These are phyloP conservation scores for Clarkia xantiana DNA, from an alignment of 345 rosid genomes.

Conservation along the genomic window DNA sequence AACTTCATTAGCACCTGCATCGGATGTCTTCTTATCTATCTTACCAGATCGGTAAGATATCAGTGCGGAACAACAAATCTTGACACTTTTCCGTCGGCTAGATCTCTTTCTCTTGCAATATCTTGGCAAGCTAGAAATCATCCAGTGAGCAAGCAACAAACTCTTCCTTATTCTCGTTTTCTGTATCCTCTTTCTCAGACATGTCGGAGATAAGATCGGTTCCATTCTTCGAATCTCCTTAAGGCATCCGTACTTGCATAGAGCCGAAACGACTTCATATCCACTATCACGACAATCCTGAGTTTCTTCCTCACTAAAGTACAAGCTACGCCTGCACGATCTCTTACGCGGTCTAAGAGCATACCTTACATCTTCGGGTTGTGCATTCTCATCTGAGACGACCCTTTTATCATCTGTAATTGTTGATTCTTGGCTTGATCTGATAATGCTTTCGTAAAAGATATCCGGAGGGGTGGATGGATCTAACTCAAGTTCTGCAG, in stretches of 20 bases:
- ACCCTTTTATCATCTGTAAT: too few species aligned
- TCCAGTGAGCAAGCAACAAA: not conserved
- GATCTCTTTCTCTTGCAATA: constrained; percentile 9
- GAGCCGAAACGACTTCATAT: not conserved
- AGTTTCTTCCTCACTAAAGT: not conserved
- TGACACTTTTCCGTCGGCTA: constrained; percentile 8
- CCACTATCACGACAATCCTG: too few species aligned
- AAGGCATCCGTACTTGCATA: not conserved
- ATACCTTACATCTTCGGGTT: too few species aligned
- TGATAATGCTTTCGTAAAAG: too few species aligned
- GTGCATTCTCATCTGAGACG: too few species aligned
- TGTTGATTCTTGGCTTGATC: too few species aligned
- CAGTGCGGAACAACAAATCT: not conserved
- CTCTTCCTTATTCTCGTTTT: not conserved
- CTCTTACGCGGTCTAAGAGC: too few species aligned
- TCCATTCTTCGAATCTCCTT: not conserved
- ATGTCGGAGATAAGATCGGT: not conserved
- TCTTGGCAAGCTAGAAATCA: not conserved
- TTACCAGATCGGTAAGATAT: not conserved
- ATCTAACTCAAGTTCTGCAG: too few species aligned
- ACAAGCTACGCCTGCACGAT: constrained; percentile 4
- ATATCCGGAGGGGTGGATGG: too few species aligned
- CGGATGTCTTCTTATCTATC: not conserved
- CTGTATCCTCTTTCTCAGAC: constrained; percentile 1
- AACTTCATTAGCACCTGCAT: too few species aligned